These are phyloP conservation scores for Nyssa sinensis DNA, from an alignment of 148 eudicot genomes.

Conservation along the genomic window DNA sequence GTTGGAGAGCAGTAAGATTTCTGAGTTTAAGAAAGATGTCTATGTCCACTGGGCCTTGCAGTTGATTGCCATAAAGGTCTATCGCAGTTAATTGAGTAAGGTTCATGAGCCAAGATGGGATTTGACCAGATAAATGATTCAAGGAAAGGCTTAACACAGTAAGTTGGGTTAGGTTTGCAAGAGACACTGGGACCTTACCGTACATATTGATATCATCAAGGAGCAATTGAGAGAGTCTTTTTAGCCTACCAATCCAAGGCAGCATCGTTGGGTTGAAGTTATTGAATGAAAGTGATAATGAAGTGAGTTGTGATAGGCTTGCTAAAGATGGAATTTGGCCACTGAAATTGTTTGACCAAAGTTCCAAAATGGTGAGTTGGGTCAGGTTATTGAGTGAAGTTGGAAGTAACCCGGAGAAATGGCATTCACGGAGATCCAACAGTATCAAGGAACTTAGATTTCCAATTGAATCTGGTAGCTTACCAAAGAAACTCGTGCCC, in stretches of 20 bases:
- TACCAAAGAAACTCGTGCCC: conserved; percentile 21
- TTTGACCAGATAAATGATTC: conserved; percentile 17
- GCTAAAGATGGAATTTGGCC: too few relatives aligned
- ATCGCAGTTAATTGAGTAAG: neutral
- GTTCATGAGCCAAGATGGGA: conserved; percentile 7
- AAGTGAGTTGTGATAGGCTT: conserved; percentile 1
- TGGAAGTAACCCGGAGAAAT: conserved; percentile 27
- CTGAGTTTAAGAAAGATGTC: conserved; percentile 7
- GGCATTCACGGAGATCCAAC: neutral
- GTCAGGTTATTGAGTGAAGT: conserved; percentile 16
- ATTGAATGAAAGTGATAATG: neutral
- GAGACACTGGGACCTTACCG: conserved; percentile 17
- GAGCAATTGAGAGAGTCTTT: neutral
- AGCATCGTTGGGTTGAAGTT: neutral
- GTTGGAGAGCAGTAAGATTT: neutral
- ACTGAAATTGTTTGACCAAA: too few relatives aligned
- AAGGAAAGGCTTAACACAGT: neutral
- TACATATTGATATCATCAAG: neutral
- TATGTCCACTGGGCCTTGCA: conserved; percentile 15
- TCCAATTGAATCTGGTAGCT: conserved; percentile 33
- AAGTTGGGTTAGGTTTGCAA: conserved; percentile 19
- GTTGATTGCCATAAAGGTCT: neutral
- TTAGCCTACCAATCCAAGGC: conserved; percentile 13
- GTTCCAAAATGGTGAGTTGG: too few relatives aligned
- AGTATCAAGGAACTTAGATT: conserved; percentile 12